phyloP scores from a whole-genome alignment of 305 asterid species.

The Fraxinus albicans region DNA sequence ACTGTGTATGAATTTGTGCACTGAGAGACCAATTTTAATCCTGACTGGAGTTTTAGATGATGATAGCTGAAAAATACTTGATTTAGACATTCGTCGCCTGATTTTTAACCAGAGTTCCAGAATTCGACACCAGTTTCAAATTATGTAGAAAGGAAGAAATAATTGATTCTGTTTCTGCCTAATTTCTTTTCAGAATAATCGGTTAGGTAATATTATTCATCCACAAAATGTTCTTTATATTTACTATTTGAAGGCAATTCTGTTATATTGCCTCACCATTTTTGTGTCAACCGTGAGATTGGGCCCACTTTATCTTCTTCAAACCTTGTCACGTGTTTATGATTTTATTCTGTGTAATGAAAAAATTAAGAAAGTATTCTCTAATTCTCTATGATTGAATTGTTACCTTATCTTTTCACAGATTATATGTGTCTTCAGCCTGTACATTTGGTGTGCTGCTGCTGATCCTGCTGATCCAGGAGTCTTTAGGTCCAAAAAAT shows the following conservation, averaged over 20 bases:
- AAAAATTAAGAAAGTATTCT: neutral
- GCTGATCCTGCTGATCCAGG: conserved; percentile 97
- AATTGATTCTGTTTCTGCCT: neutral
- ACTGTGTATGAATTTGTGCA: neutral
- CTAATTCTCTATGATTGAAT: conserved; percentile 4
- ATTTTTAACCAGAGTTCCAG: neutral
- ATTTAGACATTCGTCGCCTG: neutral
- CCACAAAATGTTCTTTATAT: neutral
- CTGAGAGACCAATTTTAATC: neutral
- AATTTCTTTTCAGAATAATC: neutral
- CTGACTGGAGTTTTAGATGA: neutral
- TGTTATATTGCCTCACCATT: neutral
- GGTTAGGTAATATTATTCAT: too few relatives aligned
- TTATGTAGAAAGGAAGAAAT: neutral
- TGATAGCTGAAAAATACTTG: neutral
- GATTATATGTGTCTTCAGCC: conserved; percentile 72
- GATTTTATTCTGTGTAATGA: neutral
- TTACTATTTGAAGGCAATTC: neutral
- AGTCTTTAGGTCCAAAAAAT: conserved; percentile 82
- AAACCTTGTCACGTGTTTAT: neutral
- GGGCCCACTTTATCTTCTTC: neutral
- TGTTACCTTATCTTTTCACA: conserved; percentile 29
- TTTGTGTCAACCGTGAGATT: neutral
- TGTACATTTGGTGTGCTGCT: conserved; percentile 94
- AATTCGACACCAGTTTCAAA: neutral